A percentile compares a stretch with the other conserved stretches of the same genome.
Conservation (phyloP, 495 filamentous ascomycete species). For the Hypoxylon crocopeplum region DNA sequence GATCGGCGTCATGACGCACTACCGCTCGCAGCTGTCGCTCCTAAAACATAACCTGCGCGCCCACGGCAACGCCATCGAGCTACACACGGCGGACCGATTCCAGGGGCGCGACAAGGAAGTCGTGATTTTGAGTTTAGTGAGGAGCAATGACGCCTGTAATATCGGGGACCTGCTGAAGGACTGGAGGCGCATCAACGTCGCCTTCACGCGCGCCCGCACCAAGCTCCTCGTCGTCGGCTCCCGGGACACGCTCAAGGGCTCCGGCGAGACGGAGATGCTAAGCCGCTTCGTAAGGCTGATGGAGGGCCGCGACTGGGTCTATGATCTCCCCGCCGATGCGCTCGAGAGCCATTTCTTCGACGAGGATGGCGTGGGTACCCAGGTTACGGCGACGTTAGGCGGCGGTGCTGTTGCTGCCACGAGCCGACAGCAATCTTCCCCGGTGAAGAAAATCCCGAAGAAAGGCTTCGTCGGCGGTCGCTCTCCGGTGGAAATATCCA, state of each 20-base stretch:
- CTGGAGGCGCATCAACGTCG: constrained; percentile 93
- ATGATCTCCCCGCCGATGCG: constrained; percentile 68
- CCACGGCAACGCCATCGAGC: constrained; percentile 68
- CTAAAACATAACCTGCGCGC: constrained; percentile 53
- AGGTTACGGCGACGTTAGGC: constrained; percentile 37
- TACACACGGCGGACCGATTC: constrained; percentile 96
- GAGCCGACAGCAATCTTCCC: background rate
- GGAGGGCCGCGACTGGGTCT: constrained; percentile 74
- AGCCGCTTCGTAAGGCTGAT: constrained; percentile 76
- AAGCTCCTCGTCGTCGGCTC: constrained; percentile 91
- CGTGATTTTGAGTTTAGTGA: constrained; percentile 82
- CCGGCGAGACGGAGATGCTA: constrained; percentile 75
- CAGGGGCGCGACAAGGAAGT: constrained; percentile 96
- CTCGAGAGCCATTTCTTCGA: constrained; percentile 73
- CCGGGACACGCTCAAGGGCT: constrained; percentile 68
- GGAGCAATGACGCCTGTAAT: constrained; percentile 77
- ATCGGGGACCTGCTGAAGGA: constrained; percentile 91
- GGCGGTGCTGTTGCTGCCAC: background rate
- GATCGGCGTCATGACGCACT: constrained; percentile 98
- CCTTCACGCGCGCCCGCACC: constrained; percentile 86
- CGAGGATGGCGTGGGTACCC: constrained; percentile 48
- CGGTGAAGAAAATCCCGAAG: constrained; percentile 27
- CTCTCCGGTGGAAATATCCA: constrained; percentile 3
- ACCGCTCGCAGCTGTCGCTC: constrained; percentile 82
- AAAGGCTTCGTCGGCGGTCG: constrained; percentile 9